phyloP scores from a whole-genome alignment of 1,284 basidiomycete genomes.

The Puccinia horiana region DNA sequence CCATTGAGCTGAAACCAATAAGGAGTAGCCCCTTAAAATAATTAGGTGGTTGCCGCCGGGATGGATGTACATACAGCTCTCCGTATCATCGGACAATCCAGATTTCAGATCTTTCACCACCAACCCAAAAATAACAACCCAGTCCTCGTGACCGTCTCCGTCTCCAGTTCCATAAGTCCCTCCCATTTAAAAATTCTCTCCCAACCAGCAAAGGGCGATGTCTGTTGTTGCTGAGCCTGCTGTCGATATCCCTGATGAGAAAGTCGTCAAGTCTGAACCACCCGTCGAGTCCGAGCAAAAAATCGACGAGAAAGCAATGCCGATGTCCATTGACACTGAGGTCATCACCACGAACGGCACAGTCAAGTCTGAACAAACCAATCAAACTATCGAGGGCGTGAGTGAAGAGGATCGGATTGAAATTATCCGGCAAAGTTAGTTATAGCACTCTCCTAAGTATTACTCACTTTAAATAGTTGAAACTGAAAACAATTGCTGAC shows the following conservation, averaged over 20 bases:
- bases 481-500: neutral
- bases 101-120: neutral
- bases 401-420: conserved; percentile 45
- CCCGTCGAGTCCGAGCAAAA: neutral
- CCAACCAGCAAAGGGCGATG: neutral
- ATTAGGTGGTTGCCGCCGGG: too few species aligned
- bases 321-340: neutral
- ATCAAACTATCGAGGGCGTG: conserved; percentile 30
- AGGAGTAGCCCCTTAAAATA: too few species aligned
- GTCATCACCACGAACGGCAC: neutral
- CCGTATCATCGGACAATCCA: neutral
- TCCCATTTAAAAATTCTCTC: neutral
- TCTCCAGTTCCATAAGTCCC: neutral
- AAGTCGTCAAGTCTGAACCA: neutral
- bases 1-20: too few species aligned
- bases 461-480: neutral
- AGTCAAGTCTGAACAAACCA: neutral
- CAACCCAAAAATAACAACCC: neutral
- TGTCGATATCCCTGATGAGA: neutral
- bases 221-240: neutral
- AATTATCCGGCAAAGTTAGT: conserved; percentile 43
- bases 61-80: too few species aligned
- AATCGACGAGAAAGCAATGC: neutral
- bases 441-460: neutral
- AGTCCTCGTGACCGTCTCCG: neutral